Conservation (phyloP, 768 basidiomycete species). For the Saitozyma sp. region DNA sequence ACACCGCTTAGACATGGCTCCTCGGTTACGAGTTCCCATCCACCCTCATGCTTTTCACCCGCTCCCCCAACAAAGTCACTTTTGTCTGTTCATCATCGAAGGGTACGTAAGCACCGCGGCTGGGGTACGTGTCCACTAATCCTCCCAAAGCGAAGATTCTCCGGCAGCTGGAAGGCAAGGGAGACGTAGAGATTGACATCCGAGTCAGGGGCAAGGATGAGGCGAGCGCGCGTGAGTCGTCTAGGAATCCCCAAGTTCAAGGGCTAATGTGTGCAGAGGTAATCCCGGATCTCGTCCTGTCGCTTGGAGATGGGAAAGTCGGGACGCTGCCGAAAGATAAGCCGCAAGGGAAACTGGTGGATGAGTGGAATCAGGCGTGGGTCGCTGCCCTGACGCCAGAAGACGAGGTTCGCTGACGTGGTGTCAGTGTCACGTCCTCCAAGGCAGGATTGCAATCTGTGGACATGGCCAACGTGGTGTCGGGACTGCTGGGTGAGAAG, state of each 20-base stretch:
- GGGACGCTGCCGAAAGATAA: slow-evolving; percentile 80
- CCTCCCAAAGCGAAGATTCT: slow-evolving; percentile 72
- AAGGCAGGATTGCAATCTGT: slow-evolving; percentile 64
- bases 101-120: slow-evolving; percentile 58
- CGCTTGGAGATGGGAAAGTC: slow-evolving; percentile 53
- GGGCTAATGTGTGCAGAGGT: slow-evolving; percentile 58
- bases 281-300: slow-evolving; percentile 66
- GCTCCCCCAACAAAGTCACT: slow-evolving; percentile 60
- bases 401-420: no score
- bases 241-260: not conserved
- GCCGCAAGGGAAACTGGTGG: slow-evolving; percentile 78
- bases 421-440: no score
- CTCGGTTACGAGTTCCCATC: slow-evolving; percentile 97
- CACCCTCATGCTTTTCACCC: slow-evolving; percentile 77
- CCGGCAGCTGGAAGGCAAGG: slow-evolving; percentile 65
- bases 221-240: slow-evolving; percentile 25
- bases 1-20: slow-evolving; percentile 74
- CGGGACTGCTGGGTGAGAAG: slow-evolving; percentile 78
- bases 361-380: slow-evolving; percentile 74
- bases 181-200: slow-evolving; percentile 68
- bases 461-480: slow-evolving; percentile 75
- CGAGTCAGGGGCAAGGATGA: slow-evolving; percentile 56
- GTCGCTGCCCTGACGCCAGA: slow-evolving; percentile 6
- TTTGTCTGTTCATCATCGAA: slow-evolving; percentile 87
- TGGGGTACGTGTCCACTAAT: not conserved